These are phyloP conservation scores for Wallacemonas sp. DNA, from an alignment of 208 protist species.

Conservation along the genomic window DNA sequence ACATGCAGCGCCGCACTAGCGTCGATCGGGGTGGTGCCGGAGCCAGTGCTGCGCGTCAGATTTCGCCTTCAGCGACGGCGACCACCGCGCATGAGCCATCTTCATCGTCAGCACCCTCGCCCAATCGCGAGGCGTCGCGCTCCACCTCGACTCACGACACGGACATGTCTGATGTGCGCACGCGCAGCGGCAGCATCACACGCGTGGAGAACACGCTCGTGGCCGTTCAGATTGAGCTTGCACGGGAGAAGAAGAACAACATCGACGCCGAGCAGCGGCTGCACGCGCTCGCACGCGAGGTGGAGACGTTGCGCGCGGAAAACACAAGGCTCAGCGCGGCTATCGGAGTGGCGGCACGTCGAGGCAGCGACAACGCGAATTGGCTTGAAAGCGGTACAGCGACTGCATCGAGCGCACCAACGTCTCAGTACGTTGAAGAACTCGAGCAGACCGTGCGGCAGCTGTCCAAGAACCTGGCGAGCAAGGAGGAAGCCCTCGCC, in stretches of 20 bases:
- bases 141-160: neutral
- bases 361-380: neutral
- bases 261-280: constrained; percentile 66
- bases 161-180: neutral
- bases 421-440: constrained; percentile 45
- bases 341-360: neutral
- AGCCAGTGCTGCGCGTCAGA: no score
- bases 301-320: constrained; percentile 40
- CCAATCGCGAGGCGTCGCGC: neutral
- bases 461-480: constrained; percentile 36
- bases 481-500: constrained; percentile 40
- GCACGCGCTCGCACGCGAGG: constrained; percentile 39
- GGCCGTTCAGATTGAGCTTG: constrained; percentile 58
- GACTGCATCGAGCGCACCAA: constrained; percentile 15
- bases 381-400: neutral
- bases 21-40: neutral
- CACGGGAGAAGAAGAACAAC: constrained; percentile 73
- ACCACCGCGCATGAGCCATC: neutral
- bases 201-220: constrained; percentile 40
- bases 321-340: constrained; percentile 28
- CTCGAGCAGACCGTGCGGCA: constrained; percentile 49
- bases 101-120: neutral
- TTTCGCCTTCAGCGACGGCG: neutral
- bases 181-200: constrained; percentile 24
- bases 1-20: neutral